Evolutionary conservation across 208 protist species (phyloP).

Genomic region (Trypanosoma scelopori): DNA sequence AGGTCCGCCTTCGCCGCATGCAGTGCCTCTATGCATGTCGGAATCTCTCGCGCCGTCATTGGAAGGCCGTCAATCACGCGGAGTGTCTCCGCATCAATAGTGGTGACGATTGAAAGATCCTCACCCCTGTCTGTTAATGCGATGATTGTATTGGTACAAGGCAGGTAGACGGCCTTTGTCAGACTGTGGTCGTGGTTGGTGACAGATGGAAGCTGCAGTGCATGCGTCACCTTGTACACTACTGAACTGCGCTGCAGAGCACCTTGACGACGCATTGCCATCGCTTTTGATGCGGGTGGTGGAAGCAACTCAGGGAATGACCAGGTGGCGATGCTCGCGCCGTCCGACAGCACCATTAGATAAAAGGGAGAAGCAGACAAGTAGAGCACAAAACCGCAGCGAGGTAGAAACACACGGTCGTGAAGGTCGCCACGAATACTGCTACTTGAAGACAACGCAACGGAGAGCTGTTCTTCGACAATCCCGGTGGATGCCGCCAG

Average conservation of each 20-base stretch:
- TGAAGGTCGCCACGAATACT: not conserved
- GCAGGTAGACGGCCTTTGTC: conserved; percentile 21
- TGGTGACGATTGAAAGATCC: conserved; percentile 17
- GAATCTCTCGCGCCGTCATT: conserved; percentile 15
- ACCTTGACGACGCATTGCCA: not conserved
- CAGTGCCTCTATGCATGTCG: conserved; percentile 23
- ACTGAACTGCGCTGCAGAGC: conserved; percentile 16
- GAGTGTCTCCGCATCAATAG: conserved; percentile 26
- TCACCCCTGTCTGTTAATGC: conserved; percentile 21
- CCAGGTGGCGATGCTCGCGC: conserved; percentile 2
- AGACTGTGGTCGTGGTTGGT: conserved; percentile 21
- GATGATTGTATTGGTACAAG: conserved; percentile 16
- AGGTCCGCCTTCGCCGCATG: not conserved
- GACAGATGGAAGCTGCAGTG: conserved; percentile 24
- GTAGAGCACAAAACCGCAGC: conserved; percentile 22
- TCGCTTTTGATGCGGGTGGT: not conserved
- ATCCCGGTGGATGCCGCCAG: not conserved
- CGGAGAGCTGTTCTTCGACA: conserved; percentile 15
- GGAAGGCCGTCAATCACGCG: conserved; percentile 18
- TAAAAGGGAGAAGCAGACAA: conserved; percentile 17
- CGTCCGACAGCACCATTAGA: conserved; percentile 19
- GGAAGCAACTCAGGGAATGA: conserved; percentile 20
- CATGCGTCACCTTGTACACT: conserved; percentile 20
- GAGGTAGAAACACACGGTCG: not conserved
- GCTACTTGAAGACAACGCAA: conserved; percentile 9